Conservation (phyloP, 768 basidiomycete species). For the Dacryopinax primogenitus region DNA sequence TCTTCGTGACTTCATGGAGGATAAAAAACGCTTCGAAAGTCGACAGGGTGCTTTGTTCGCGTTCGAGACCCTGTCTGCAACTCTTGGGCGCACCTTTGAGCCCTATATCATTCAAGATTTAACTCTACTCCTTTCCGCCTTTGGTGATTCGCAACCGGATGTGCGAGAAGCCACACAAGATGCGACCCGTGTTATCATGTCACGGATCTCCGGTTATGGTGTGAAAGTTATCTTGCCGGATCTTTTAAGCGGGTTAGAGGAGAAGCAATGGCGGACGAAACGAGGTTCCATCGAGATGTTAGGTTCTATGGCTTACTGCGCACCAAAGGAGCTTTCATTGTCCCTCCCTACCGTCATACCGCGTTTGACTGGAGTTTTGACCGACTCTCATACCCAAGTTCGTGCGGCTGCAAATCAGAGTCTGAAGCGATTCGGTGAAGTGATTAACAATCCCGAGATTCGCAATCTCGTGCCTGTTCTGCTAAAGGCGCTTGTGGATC, state of each 20-base stretch:
- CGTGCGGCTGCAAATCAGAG: conserved; percentile 84
- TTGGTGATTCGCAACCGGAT: conserved; percentile 75
- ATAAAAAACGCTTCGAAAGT: conserved; percentile 76
- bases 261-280: conserved; percentile 98
- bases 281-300: conserved; percentile 92
- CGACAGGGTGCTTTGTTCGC: conserved; percentile 92
- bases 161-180: conserved; percentile 91
- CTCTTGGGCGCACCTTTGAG: conserved; percentile 82
- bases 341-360: conserved; percentile 96
- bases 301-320: conserved; percentile 98
- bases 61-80: conserved; percentile 78
- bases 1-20: conserved; percentile 62
- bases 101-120: conserved; percentile 79
- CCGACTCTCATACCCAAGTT: conserved; percentile 96
- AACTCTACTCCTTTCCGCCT: conserved; percentile 66
- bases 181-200: conserved; percentile 88
- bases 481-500: conserved; percentile 91
- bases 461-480: conserved; percentile 78
- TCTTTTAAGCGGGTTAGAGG: conserved; percentile 78
- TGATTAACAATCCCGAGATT: conserved; percentile 95
- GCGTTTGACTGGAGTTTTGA: conserved; percentile 83
- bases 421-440: conserved; percentile 95
- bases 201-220: conserved; percentile 83
- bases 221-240: conserved; percentile 91
- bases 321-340: conserved; percentile 83